These are phyloP conservation scores for Paracoccidioides brasiliensis DNA, from an alignment of 2,329 filamentous ascomycete genomes.

Conservation along the genomic window DNA sequence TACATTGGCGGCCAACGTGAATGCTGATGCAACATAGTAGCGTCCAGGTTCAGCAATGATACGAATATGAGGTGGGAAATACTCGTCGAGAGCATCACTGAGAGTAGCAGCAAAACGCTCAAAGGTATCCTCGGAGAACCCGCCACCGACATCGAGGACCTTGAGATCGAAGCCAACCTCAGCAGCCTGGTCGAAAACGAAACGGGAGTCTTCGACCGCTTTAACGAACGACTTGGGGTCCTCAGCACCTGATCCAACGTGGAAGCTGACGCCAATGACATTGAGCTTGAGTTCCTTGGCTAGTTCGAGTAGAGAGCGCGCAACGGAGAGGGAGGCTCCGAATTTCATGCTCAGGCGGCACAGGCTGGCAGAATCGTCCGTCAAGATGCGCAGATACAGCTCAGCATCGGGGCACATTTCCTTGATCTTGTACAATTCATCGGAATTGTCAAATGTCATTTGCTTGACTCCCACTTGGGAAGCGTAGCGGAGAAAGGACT, in stretches of 20 bases:
- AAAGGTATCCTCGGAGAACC: slow-evolving; percentile 83
- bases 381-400: slow-evolving; percentile 86
- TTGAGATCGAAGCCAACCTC: slow-evolving; percentile 67
- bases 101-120: slow-evolving; percentile 79
- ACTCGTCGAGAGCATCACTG: slow-evolving; percentile 64
- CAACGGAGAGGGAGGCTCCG: slow-evolving; percentile 75
- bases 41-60: slow-evolving; percentile 94
- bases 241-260: slow-evolving; percentile 90
- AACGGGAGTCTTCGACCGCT: slow-evolving; percentile 77
- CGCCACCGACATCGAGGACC: slow-evolving; percentile 86
- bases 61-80: slow-evolving; percentile 71
- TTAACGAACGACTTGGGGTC: slow-evolving; percentile 86
- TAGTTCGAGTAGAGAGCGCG: slow-evolving; percentile 60
- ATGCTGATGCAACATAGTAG: slow-evolving; percentile 87
- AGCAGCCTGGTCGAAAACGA: slow-evolving; percentile 75
- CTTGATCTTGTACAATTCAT: slow-evolving; percentile 97
- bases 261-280: slow-evolving; percentile 92
- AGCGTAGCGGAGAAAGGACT: slow-evolving; percentile 90
- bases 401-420: slow-evolving; percentile 79
- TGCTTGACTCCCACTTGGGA: slow-evolving; percentile 74
- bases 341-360: slow-evolving; percentile 97
- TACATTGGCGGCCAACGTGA: slow-evolving; percentile 88
- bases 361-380: slow-evolving; percentile 86
- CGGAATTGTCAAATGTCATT: slow-evolving; percentile 98
- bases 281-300: slow-evolving; percentile 75